Conservation (phyloP, 306 rosid species). For the Dalbergia cochinchinensis region DNA sequence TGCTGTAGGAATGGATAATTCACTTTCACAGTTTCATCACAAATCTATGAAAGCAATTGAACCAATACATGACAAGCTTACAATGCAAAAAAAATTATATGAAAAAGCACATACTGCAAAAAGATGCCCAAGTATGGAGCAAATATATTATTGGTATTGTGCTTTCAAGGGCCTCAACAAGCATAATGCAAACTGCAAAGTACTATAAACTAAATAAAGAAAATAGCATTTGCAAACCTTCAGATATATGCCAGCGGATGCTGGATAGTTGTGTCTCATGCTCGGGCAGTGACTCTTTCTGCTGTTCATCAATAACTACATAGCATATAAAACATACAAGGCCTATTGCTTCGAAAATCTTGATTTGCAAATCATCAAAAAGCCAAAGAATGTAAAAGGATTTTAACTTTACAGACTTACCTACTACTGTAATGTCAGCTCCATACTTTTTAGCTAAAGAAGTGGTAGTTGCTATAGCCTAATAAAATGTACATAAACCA, state of each 20-base stretch:
- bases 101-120: constrained; percentile 16
- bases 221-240: constrained; percentile 63
- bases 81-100: constrained; percentile 12
- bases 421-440: constrained; percentile 91
- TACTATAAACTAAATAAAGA: constrained; percentile 1
- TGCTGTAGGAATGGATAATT: neutral
- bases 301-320: constrained; percentile 87
- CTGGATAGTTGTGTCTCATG: constrained; percentile 87
- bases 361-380: constrained; percentile 28
- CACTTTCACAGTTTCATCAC: constrained; percentile 3
- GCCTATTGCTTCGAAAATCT: constrained; percentile 34
- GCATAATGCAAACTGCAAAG: neutral
- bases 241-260: constrained; percentile 89
- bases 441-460: constrained; percentile 91
- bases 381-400: constrained; percentile 8
- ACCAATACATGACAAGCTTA: constrained; percentile 25
- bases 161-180: constrained; percentile 11
- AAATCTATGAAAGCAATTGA: constrained; percentile 2
- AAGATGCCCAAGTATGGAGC: neutral
- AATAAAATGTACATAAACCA: constrained; percentile 20
- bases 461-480: constrained; percentile 84
- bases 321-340: constrained; percentile 42
- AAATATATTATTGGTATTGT: neutral
- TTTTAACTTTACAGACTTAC: constrained; percentile 53
- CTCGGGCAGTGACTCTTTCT: constrained; percentile 83